These are phyloP conservation scores for Tolypocladium inflatum DNA, from an alignment of 2,329 filamentous ascomycete species.

Conservation along the genomic window DNA sequence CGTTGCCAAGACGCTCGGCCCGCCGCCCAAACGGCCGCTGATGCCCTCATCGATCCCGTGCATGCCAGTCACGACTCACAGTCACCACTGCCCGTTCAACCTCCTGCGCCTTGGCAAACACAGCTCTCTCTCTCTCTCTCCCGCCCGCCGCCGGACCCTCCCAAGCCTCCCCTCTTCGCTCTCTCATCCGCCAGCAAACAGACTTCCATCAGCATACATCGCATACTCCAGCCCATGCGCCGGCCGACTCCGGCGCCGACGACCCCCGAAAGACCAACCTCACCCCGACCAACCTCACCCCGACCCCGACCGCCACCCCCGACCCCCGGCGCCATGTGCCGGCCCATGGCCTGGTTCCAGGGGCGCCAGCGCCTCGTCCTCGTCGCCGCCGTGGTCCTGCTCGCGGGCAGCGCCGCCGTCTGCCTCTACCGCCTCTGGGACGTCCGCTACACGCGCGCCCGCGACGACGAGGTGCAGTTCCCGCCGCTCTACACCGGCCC, in stretches of 20 bases:
- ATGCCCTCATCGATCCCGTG: no score
- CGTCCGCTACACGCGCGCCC: constrained; percentile 9
- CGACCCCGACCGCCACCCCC: neutral
- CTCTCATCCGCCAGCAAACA: neutral
- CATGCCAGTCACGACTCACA: no score
- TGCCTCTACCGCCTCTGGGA: constrained; percentile 21
- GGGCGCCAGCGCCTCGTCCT: constrained; percentile 20
- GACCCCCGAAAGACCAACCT: neutral
- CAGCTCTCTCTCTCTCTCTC: neutral
- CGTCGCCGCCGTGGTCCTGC: constrained; percentile 18
- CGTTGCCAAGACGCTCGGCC: no score
- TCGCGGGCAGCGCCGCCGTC: constrained; percentile 23
- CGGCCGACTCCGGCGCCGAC: neutral
- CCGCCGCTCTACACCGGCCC: constrained; percentile 9
- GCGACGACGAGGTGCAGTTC: no score
- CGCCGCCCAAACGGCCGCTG: no score
- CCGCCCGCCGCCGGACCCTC: neutral
- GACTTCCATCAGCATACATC: neutral
- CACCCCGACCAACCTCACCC: neutral
- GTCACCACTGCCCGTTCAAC: no score
- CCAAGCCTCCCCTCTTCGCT: neutral
- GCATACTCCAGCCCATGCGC: neutral
- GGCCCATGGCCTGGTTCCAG: constrained; percentile 10
- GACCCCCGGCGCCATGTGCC: neutral
- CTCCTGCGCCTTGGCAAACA: no score